These are phyloP conservation scores for Neofusicoccum umdonicola DNA, from an alignment of 2,329 filamentous ascomycete genomes.

Conservation along the genomic window DNA sequence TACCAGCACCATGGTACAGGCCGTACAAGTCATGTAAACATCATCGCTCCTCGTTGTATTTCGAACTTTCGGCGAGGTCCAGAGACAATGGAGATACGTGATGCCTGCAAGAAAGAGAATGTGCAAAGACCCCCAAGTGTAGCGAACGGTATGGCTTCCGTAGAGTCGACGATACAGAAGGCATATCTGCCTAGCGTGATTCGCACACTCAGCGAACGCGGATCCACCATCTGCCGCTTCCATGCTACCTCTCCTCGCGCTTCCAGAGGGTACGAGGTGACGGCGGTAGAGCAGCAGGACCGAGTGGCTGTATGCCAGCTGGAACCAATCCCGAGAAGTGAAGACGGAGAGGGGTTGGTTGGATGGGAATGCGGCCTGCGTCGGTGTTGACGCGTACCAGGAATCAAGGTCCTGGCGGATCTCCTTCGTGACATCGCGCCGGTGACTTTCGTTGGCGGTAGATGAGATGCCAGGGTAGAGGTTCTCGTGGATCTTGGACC, in stretches of 20 bases:
- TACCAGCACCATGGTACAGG: conserved; percentile 35
- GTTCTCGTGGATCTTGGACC: conserved; percentile 24
- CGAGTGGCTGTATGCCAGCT: conserved; percentile 39
- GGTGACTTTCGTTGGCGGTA: not conserved
- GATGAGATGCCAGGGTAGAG: conserved; percentile 19
- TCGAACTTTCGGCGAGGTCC: conserved; percentile 23
- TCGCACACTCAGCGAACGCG: conserved; percentile 20
- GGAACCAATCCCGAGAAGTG: conserved; percentile 40
- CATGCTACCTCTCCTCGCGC: no score
- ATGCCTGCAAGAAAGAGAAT: conserved; percentile 37
- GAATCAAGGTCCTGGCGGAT: conserved; percentile 24
- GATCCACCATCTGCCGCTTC: no score
- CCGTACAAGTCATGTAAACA: conserved; percentile 35
- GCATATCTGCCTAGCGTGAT: conserved; percentile 29
- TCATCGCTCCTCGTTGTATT: conserved; percentile 13
- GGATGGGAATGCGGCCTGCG: conserved; percentile 8
- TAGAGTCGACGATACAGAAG: conserved; percentile 36
- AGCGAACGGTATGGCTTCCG: conserved; percentile 28
- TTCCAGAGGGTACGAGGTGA: conserved; percentile 11
- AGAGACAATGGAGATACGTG: conserved; percentile 37
- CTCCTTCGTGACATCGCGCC: not conserved
- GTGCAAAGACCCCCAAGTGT: conserved; percentile 34
- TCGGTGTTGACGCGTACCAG: conserved; percentile 24
- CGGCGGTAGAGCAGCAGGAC: conserved; percentile 40
- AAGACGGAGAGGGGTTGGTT: conserved; percentile 30